Conservation (phyloP, 129 eudicot genomes). For the Arctium lappa region DNA sequence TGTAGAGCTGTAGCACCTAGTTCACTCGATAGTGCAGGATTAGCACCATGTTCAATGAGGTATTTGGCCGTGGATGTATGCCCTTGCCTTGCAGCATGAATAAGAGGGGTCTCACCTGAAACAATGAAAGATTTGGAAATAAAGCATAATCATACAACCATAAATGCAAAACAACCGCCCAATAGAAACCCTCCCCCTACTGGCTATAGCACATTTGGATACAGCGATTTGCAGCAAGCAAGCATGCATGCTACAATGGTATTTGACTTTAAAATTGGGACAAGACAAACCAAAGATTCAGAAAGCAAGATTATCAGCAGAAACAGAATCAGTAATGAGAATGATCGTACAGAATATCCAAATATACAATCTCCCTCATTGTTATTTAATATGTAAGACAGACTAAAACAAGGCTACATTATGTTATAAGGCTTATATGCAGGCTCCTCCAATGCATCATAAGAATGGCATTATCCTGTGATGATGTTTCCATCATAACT, state of each 20-base stretch:
- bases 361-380: neutral
- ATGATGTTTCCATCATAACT: neutral
- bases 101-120: conserved; percentile 88
- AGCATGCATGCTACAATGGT: neutral
- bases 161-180: neutral
- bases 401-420: neutral
- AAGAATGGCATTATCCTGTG: neutral
- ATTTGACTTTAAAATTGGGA: neutral
- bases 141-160: neutral
- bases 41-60: conserved; percentile 73
- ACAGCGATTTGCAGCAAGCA: neutral
- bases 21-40: conserved; percentile 74
- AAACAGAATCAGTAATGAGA: neutral
- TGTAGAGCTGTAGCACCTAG: conserved; percentile 93
- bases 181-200: neutral
- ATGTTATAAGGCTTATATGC: neutral
- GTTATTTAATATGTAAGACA: neutral
- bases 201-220: neutral
- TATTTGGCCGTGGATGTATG: conserved; percentile 73
- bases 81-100: conserved; percentile 96
- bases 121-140: neutral
- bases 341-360: neutral
- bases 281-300: neutral
- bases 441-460: neutral
- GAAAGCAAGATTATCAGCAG: neutral